These are phyloP conservation scores for Aquilaria agallochum DNA, from an alignment of 441 rosid species.

Conservation along the genomic window DNA sequence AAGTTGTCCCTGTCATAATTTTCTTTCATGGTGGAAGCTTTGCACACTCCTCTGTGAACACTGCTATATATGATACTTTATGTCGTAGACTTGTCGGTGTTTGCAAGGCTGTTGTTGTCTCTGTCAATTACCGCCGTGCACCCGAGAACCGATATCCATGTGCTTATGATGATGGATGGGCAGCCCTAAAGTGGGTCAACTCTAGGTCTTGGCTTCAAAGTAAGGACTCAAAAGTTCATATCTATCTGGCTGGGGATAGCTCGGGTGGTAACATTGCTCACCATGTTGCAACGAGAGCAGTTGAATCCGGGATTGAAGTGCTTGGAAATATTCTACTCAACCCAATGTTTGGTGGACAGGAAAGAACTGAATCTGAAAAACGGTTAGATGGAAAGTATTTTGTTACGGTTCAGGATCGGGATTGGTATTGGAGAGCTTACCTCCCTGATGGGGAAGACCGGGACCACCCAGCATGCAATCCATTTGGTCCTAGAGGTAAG, in stretches of 20 bases:
- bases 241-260: constrained; percentile 67
- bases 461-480: constrained; percentile 68
- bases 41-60: constrained; percentile 63
- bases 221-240: constrained; percentile 50
- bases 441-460: constrained; percentile 60
- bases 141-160: constrained; percentile 60
- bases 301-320: constrained; percentile 41
- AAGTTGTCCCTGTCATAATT: constrained; percentile 51
- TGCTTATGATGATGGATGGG: constrained; percentile 76
- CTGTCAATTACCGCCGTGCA: constrained; percentile 62
- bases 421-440: constrained; percentile 76
- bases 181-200: constrained; percentile 53
- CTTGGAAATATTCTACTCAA: constrained; percentile 55
- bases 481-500: constrained; percentile 45
- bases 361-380: constrained; percentile 57
- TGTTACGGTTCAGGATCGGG: constrained; percentile 50
- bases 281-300: constrained; percentile 51
- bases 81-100: constrained; percentile 53
- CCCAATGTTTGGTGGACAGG: constrained; percentile 67
- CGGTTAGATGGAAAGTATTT: constrained; percentile 62
- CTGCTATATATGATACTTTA: constrained; percentile 53
- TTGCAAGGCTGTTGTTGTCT: constrained; percentile 54
- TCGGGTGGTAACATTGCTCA: constrained; percentile 68
- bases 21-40: constrained; percentile 79
- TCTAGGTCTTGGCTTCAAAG: constrained; percentile 59